phyloP scores from a whole-genome alignment of 441 rosid genomes.

The Eutrema salsugineum region DNA sequence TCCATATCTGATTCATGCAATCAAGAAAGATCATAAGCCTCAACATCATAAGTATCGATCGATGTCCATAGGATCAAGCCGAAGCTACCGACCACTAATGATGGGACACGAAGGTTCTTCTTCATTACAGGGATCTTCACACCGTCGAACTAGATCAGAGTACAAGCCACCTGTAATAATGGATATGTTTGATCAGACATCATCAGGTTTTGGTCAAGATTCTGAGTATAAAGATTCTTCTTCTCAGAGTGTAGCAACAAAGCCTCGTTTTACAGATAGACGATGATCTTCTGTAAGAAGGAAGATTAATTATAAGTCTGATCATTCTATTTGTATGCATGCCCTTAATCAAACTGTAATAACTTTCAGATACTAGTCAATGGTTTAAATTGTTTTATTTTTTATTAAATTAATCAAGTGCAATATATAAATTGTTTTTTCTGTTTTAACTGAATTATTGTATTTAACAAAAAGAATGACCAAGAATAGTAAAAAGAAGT shows the following conservation, averaged over 20 bases:
- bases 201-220: constrained; percentile 23
- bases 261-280: constrained; percentile 1
- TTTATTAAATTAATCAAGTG: background rate
- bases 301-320: background rate
- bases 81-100: constrained; percentile 49
- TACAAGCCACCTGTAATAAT: constrained; percentile 36
- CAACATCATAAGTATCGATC: constrained; percentile 30
- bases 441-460: background rate
- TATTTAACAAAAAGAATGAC: background rate
- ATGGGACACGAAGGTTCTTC: constrained; percentile 35
- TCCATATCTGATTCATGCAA: constrained; percentile 49
- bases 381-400: background rate
- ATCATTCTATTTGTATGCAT: background rate
- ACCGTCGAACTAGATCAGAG: constrained; percentile 45
- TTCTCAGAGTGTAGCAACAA: constrained; percentile 10
- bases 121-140: constrained; percentile 41
- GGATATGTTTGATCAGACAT: constrained; percentile 18
- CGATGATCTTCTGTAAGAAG: background rate
- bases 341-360: background rate
- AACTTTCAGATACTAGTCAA: background rate
- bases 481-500: constrained; percentile 21
- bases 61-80: constrained; percentile 46
- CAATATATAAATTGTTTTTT: background rate
- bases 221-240: background rate
- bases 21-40: constrained; percentile 48